phyloP scores from a whole-genome alignment of 805 yeast genomes.

The Jamesozyma hellenica region DNA sequence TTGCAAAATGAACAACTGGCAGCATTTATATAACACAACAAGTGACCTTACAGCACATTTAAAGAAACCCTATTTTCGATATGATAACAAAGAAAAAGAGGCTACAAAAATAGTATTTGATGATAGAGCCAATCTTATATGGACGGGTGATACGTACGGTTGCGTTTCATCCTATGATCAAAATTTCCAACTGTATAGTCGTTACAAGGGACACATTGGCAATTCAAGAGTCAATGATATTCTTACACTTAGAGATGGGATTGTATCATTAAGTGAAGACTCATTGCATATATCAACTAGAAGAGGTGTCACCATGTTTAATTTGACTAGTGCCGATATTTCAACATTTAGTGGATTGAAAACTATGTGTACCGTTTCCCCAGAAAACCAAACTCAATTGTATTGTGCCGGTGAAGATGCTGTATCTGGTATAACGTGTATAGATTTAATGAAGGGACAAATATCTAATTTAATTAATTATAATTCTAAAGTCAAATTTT shows the following conservation, averaged over 20 bases:
- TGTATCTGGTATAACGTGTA: conserved; percentile 30
- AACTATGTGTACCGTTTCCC: conserved; percentile 34
- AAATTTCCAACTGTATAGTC: conserved; percentile 44
- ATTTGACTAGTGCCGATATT: conserved; percentile 22
- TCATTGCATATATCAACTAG: conserved; percentile 45
- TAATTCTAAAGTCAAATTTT: conserved; percentile 35
- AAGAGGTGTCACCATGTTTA: conserved; percentile 42
- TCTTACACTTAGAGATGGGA: conserved; percentile 45
- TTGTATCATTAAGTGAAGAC: conserved; percentile 44
- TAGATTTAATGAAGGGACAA: conserved; percentile 35
- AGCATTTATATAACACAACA: conserved; percentile 24
- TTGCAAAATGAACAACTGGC: conserved; percentile 28
- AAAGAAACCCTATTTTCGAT: conserved; percentile 25
- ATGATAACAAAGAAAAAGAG: conserved; percentile 26
- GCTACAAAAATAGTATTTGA: conserved; percentile 45
- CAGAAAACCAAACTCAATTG: conserved; percentile 34
- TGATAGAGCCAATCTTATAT: conserved; percentile 59
- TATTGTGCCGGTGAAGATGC: conserved; percentile 34
- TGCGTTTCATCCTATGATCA: conserved; percentile 37
- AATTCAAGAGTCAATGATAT: conserved; percentile 41
- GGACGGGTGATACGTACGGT: conserved; percentile 72
- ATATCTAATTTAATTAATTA: conserved; percentile 34
- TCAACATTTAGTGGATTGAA: conserved; percentile 30
- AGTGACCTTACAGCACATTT: conserved; percentile 24
- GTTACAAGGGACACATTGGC: conserved; percentile 42